Evolutionary conservation across 2,329 filamentous ascomycete species (phyloP).

Genomic region (Fusarium sp.): DNA sequence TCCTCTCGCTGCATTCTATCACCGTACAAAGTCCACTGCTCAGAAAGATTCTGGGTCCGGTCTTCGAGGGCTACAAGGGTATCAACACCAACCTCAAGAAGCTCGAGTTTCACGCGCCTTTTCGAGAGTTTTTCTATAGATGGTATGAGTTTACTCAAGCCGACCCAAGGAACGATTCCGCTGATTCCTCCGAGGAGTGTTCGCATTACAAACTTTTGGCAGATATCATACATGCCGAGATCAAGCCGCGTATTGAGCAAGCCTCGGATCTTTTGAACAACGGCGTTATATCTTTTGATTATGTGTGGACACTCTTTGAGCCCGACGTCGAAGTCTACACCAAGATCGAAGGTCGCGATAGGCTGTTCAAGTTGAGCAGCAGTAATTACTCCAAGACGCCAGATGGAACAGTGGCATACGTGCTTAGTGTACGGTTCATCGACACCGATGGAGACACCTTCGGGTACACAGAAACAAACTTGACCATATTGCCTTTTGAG

Average conservation of each 20-base stretch:
- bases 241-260: conserved; percentile 3
- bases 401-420: background rate
- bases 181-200: background rate
- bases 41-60: background rate
- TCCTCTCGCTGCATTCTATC: background rate
- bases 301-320: conserved; percentile 13
- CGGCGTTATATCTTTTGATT: conserved; percentile 6
- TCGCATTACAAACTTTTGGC: conserved; percentile 4
- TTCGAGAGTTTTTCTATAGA: conserved; percentile 9
- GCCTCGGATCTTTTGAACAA: background rate
- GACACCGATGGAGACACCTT: conserved; percentile 9
- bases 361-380: background rate
- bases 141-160: background rate
- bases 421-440: background rate
- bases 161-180: rapidly evolving
- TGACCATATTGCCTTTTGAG: background rate
- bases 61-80: background rate
- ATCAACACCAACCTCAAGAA: conserved; percentile 17
- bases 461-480: background rate
- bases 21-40: conserved; percentile 4
- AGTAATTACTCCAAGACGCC: background rate
- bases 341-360: background rate
- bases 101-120: conserved; percentile 1
- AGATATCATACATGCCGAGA: background rate
- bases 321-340: background rate